phyloP scores from a whole-genome alignment of 148 eudicot species.

The Fagopyrum esculentum region DNA sequence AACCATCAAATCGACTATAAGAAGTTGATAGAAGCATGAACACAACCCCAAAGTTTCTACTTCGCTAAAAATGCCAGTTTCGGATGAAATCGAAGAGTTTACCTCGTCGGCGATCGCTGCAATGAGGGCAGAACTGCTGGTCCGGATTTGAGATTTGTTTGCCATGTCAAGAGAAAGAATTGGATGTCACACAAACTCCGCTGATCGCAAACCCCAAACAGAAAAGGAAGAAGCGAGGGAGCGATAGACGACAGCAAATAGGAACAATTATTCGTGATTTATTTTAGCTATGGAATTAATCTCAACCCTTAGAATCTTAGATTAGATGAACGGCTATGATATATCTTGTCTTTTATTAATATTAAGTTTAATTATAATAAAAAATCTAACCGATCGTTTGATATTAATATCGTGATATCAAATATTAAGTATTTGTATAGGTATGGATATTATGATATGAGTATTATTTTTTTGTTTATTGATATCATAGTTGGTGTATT shows the following conservation, averaged over 20 bases:
- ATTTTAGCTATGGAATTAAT: too few relatives aligned
- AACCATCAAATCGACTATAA: neutral
- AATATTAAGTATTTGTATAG: too few relatives aligned
- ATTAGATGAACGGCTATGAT: too few relatives aligned
- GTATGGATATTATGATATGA: too few relatives aligned
- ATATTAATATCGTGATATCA: too few relatives aligned
- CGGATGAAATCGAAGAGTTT: neutral
- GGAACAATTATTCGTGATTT: neutral
- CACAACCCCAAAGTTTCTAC: neutral
- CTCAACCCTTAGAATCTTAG: too few relatives aligned
- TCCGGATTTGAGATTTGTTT: conserved; percentile 13
- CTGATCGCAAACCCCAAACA: neutral
- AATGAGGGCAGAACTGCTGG: conserved; percentile 1
- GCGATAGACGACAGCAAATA: neutral
- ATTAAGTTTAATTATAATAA: too few relatives aligned
- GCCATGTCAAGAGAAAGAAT: conserved; percentile 2
- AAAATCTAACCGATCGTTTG: too few relatives aligned
- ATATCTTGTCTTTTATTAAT: too few relatives aligned
- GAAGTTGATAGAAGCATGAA: neutral
- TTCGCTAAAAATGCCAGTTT: neutral
- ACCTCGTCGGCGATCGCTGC: conserved; percentile 16
- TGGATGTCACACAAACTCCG: neutral
- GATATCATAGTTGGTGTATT: too few relatives aligned
- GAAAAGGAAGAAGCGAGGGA: neutral
- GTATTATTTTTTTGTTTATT: too few relatives aligned